A percentile compares a stretch with the other conserved stretches of the same genome.
Conservation (phyloP, 768 basidiomycete species). For the Suillus occidentalis region DNA sequence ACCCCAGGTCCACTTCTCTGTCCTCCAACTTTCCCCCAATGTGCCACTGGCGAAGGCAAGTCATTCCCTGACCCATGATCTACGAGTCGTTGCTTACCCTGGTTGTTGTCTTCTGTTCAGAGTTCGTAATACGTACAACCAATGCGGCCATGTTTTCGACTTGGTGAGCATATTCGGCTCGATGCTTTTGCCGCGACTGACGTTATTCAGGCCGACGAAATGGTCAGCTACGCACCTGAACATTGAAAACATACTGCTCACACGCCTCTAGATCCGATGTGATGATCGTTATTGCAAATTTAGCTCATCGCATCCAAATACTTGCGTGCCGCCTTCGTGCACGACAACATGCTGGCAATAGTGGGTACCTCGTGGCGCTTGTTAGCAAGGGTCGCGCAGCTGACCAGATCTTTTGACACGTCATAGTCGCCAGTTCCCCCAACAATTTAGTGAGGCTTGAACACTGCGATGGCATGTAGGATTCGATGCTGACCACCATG, state of each 20-base stretch:
- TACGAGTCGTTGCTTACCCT: slow-evolving; percentile 15
- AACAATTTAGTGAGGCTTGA: slow-evolving; percentile 58
- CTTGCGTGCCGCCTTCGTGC: slow-evolving; percentile 60
- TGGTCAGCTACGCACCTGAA: slow-evolving; percentile 40
- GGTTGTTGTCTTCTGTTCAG: slow-evolving; percentile 34
- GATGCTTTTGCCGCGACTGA: slow-evolving; percentile 11
- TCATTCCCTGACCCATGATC: slow-evolving; percentile 18
- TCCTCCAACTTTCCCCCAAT: slow-evolving; percentile 37
- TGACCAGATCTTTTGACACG: slow-evolving; percentile 19
- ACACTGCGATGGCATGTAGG: slow-evolving; percentile 11
- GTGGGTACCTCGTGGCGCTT: slow-evolving; percentile 42
- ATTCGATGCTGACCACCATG: slow-evolving; percentile 17
- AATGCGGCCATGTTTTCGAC: slow-evolving; percentile 55
- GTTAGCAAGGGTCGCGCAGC: slow-evolving; percentile 16
- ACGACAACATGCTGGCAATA: slow-evolving; percentile 72
- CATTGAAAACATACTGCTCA: slow-evolving; percentile 16
- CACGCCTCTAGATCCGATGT: slow-evolving; percentile 56
- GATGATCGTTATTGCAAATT: slow-evolving; percentile 68
- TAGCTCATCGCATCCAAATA: slow-evolving; percentile 58
- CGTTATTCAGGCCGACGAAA: slow-evolving; percentile 52
- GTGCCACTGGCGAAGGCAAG: slow-evolving; percentile 76
- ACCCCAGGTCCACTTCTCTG: slow-evolving; percentile 18
- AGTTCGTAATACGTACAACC: slow-evolving; percentile 61
- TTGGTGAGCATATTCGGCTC: slow-evolving; percentile 39
- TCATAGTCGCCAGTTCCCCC: slow-evolving; percentile 65